Evolutionary conservation across 345 rosid species (phyloP), one percentile per base, ranked within the genome.

Genomic region (Fremontodendron californicum): DNA sequence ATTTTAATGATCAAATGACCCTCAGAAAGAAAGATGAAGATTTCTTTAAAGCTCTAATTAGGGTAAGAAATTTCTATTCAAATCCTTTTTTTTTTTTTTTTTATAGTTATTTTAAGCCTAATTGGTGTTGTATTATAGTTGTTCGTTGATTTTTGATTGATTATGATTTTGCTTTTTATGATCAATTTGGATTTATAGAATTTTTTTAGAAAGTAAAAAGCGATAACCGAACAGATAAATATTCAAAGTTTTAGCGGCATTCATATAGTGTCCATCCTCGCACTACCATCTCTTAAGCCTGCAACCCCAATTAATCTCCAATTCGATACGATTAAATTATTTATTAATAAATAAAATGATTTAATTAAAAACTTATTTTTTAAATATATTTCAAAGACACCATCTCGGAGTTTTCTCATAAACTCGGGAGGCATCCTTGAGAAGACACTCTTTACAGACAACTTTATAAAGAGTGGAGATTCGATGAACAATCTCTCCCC

Each of bases 41-140:
- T 46, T 89, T 89, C 62, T 75, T 91, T 49, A 75, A 86, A 33
- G 85, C 86, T 37, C 80, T 90, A 43, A 67, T 80, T 73, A 89
- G 89, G 94, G 87, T 91, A 25, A 76, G 37, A 42, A 72, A 12
- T 37, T 46, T 12, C 9, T 49, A 31, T 31, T 19, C 16, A 0
- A 19, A 1, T 3, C 9, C 2, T 2, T 1, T 12, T 21, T 10
- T 57, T 37, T 0, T 2, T 11, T 25, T 58, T 58, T n/a, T n/a
- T n/a, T n/a, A n/a, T 11, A 58, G 35, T 37, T 3, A 46, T 25
- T 25, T 46, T 29, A 33, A 51, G 8, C 27, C 60, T 39, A 39
- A 73, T 55, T 23, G 2, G 3, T 18, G 23, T 39, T 23, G 3
- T 3, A 35, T 33, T 35, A 7, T 21, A 0, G 18, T 46, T 60